Evolutionary conservation across 148 eudicot species (phyloP), one percentile per base, ranked within the genome.

Genomic region (Fagopyrum esculentum): DNA sequence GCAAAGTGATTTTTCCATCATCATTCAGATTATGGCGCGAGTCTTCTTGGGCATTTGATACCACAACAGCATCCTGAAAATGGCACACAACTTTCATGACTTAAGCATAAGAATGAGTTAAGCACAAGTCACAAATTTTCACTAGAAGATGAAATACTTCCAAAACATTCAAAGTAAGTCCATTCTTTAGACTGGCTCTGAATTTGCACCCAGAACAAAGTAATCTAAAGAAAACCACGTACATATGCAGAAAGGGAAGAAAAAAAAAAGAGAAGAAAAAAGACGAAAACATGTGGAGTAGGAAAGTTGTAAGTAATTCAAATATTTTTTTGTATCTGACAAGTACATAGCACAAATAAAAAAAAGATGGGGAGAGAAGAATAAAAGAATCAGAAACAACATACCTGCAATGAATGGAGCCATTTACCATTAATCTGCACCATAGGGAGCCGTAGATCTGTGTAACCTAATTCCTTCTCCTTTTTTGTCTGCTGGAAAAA

Each of bases 341-440:
- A 15, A 10, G 54, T 40, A 4, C 19, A 19, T 19, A 45, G 16
- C 29, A 44, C 29, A 54, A 9, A n/a, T 30, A 16, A 17, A 68
- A 74, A 22, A 50, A 52, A 63, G 6, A 63, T 11, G 69, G 44
- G 45, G 51, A 45, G 7, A 19, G 6, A 63, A 61, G 6, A 61
- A 61, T 29, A 43, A 71, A 11, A 61, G 68, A 7, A 29, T 26
- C 30, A 63, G 15, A 43, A 72, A 66, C 40, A 55, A 16, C 73
- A 68, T 79, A 90, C 92, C 90, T 76, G 85, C 55, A 76, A 74
- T 66, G 76, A 49, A 60, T 45, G 71, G 47, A 81, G 22, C 84
- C 87, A 79, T 71, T 77, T 81, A 45, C 81, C 80, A 80, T 77
- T 73, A 68, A 48, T 64, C 85, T 80, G 82, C 49, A 80, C 82